phyloP scores from a whole-genome alignment of 2,329 filamentous ascomycete species.

The Cytospora mali region DNA sequence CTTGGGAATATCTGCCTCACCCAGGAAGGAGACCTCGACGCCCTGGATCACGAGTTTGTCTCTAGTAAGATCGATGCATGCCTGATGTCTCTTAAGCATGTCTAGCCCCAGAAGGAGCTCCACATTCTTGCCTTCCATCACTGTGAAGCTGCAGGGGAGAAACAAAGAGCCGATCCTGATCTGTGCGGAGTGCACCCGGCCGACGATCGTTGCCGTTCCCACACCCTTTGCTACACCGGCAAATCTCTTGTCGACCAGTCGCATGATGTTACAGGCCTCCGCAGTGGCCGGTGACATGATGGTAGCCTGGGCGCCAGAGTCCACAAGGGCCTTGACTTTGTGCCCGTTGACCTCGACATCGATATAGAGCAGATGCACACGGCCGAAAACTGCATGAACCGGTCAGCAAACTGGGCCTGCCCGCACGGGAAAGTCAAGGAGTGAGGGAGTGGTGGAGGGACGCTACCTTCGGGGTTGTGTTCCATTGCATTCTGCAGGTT shows the following conservation, averaged over 20 bases:
- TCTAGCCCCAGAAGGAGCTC: conserved; percentile 91
- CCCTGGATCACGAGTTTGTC: conserved; percentile 87
- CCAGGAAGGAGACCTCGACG: conserved; percentile 85
- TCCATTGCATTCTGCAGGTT: conserved; percentile 97
- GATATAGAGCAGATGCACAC: conserved; percentile 95
- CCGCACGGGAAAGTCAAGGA: conserved; percentile 2
- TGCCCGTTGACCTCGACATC: conserved; percentile 92
- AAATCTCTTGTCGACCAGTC: conserved; percentile 89
- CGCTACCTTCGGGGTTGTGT: conserved; percentile 90
- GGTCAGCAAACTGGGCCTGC: conserved; percentile 25
- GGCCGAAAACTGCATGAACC: conserved; percentile 74
- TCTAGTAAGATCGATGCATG: conserved; percentile 82
- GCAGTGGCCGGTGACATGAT: conserved; percentile 98
- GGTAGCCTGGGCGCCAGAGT: conserved; percentile 95
- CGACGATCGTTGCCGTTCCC: conserved; percentile 91
- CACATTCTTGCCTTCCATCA: conserved; percentile 98
- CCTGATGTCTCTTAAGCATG: conserved; percentile 96
- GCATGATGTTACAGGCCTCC: conserved; percentile 92
- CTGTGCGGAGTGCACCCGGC: conserved; percentile 91
- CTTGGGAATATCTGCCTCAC: conserved; percentile 93
- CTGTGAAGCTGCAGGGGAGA: conserved; percentile 93
- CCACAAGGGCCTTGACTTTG: conserved; percentile 92
- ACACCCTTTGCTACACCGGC: conserved; percentile 91
- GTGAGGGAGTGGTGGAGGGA: conserved; percentile 4
- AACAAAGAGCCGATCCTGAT: conserved; percentile 90